Conservation (phyloP, 2,329 filamentous ascomycete genomes). For the Rugonectria rugulosa region DNA sequence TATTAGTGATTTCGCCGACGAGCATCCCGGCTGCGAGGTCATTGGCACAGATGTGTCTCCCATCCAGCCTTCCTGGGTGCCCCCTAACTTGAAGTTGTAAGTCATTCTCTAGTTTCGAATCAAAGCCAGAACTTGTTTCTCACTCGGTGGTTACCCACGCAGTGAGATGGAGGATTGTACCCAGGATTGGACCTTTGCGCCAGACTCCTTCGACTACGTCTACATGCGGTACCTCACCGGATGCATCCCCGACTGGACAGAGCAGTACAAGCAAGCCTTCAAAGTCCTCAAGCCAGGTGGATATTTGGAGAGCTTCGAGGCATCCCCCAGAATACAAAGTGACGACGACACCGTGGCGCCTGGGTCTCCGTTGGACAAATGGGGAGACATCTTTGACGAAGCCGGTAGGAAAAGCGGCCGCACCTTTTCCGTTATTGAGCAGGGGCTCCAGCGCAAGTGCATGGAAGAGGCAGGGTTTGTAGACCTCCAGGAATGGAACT, state of each 20-base stretch:
- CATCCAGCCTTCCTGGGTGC: constrained; percentile 61
- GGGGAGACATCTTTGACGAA: constrained; percentile 29
- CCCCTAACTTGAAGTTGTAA: constrained; percentile 24
- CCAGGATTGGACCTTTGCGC: constrained; percentile 32
- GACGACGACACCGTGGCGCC: constrained; percentile 20
- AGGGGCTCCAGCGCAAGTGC: constrained; percentile 16
- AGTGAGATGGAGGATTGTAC: constrained; percentile 68
- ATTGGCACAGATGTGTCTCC: constrained; percentile 64
- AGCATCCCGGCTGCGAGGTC: constrained; percentile 53
- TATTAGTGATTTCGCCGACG: constrained; percentile 58
- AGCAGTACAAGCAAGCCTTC: constrained; percentile 24
- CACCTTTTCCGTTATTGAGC: constrained; percentile 22
- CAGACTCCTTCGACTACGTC: constrained; percentile 24
- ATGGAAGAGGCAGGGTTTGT: constrained; percentile 25
- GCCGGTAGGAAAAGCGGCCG: constrained; percentile 22
- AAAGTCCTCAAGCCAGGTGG: constrained; percentile 22
- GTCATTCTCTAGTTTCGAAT: background rate
- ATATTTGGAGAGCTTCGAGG: constrained; percentile 25
- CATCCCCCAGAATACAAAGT: constrained; percentile 20
- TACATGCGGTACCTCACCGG: constrained; percentile 29
- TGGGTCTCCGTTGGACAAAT: constrained; percentile 27
- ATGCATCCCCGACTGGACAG: constrained; percentile 19
- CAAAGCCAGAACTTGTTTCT: no score
- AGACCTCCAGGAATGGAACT: constrained; percentile 17
- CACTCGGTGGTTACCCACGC: no score